These are phyloP conservation scores for Lyophyllum shimeji DNA, from an alignment of 768 basidiomycete genomes.

Conservation along the genomic window DNA sequence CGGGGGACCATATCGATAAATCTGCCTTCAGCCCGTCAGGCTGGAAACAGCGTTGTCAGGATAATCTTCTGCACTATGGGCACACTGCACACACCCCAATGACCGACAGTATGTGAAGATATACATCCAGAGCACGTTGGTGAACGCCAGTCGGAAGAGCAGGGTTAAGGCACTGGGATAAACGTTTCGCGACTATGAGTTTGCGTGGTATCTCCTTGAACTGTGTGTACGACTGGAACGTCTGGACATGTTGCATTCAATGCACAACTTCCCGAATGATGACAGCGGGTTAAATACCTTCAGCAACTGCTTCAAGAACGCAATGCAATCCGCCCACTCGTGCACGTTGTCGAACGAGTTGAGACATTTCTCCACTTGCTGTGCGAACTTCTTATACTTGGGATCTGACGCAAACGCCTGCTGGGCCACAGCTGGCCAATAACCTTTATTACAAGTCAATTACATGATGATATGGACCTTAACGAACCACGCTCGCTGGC, in stretches of 20 bases:
- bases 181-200: conserved; percentile 89
- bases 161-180: conserved; percentile 97
- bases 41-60: conserved; percentile 38
- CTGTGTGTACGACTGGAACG: conserved; percentile 89
- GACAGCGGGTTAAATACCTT: conserved; percentile 52
- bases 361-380: conserved; percentile 90
- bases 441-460: neutral
- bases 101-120: conserved; percentile 86
- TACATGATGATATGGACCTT: conserved; percentile 5
- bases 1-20: conserved; percentile 91
- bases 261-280: neutral
- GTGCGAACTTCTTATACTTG: conserved; percentile 91
- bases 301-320: conserved; percentile 90
- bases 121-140: conserved; percentile 94
- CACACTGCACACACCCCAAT: conserved; percentile 67
- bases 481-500: conserved; percentile 52
- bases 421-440: conserved; percentile 42
- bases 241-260: conserved; percentile 42
- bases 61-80: neutral
- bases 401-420: conserved; percentile 75
- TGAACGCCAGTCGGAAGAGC: conserved; percentile 96
- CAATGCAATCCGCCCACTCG: conserved; percentile 99
- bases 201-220: conserved; percentile 97
- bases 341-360: conserved; percentile 94
- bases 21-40: conserved; percentile 85